Evolutionary conservation across 495 filamentous ascomycete genomes (phyloP), one percentile per base, ranked within the genome.

Genomic region (Penicillium cataractarum): DNA sequence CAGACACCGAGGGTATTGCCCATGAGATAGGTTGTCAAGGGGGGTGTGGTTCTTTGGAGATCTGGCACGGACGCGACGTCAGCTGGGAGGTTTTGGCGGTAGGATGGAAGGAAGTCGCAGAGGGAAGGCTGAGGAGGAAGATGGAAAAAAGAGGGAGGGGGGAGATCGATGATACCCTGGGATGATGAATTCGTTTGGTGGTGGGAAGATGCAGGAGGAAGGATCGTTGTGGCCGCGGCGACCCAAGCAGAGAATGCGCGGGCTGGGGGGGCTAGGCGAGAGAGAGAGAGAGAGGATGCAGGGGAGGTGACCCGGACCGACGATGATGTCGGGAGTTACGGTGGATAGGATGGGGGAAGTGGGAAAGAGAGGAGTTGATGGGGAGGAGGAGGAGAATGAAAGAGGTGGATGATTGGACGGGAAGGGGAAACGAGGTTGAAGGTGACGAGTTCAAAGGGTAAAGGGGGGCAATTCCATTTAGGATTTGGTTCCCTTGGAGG

Each of bases 231-330:
- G 62, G 59, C 65, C 65, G 69, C 62, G 64, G 65, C 61, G 67
- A 62, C 59, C 68, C 65, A 71, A 66, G 68, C 66, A 73, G 70
- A 73, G 68, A 71, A 73, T 71, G 70, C 70, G 70, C 70, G 69
- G 64, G 54, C 58, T 59, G 65, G 65, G 44, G 46, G 26, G 49
- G 26, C 64, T 67, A 68, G 67, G 61, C 65, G 68, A 70, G n/a
- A n/a, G n/a, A n/a, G n/a, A n/a, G n/a, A n/a, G n/a, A n/a, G n/a
- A n/a, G n/a, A n/a, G 68, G 67, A 70, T 64, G 67, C 58, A 68
- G 63, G 62, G 60, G 49, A 55, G 35, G 33, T 42, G 54, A 29
- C 13, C 54, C 33, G 60, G 62, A 48, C 52, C 50, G 54, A 21
- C 33, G 54, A 17, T 42, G 54, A 31, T 39, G 19, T 35, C 27